Percentiles rank a stretch among this genome's conserved stretches.
These are phyloP conservation scores for Sugiyamaella castrensis DNA, from an alignment of 1,139 yeast species.

Conservation along the genomic window DNA sequence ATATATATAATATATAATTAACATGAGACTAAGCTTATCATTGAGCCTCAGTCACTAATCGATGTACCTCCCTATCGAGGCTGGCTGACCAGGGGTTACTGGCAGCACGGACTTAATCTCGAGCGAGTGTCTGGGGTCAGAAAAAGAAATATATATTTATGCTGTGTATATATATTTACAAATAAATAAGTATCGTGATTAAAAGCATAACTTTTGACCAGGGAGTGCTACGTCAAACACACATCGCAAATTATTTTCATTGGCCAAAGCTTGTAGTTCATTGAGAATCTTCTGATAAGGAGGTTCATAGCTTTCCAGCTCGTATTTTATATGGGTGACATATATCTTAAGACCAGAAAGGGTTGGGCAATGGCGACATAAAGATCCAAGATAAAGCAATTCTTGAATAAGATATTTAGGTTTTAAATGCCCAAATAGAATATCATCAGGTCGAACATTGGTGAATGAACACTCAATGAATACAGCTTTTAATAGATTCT, in stretches of 20 bases:
- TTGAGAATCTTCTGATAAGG: slow-evolving; percentile 21
- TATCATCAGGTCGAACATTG: slow-evolving; percentile 44
- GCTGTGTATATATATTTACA: neutral
- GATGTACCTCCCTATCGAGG: too few relatives aligned
- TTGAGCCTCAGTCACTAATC: too few relatives aligned
- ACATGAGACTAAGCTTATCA: neutral
- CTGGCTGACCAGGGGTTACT: too few relatives aligned
- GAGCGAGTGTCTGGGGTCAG: too few relatives aligned
- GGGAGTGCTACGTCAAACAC: slow-evolving; percentile 28
- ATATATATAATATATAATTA: too few relatives aligned
- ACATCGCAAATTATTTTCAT: slow-evolving; percentile 22
- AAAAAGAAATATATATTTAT: slow-evolving; percentile 6
- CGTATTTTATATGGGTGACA: slow-evolving; percentile 72
- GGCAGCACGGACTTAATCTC: too few relatives aligned
- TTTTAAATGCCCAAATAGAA: slow-evolving; percentile 74
- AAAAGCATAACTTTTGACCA: slow-evolving; percentile 21
- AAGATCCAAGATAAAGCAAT: slow-evolving; percentile 42
- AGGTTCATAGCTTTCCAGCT: slow-evolving; percentile 14
- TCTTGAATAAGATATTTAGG: slow-evolving; percentile 63
- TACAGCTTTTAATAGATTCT: slow-evolving; percentile 48
- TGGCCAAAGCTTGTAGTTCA: slow-evolving; percentile 24
- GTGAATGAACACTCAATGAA: slow-evolving; percentile 75
- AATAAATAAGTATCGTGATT: neutral
- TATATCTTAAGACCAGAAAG: slow-evolving; percentile 53
- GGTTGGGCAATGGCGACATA: slow-evolving; percentile 13